Base-by-base conservation (phyloP, 176 grass and related monocot genomes). In the Carex kokanica region DNA sequence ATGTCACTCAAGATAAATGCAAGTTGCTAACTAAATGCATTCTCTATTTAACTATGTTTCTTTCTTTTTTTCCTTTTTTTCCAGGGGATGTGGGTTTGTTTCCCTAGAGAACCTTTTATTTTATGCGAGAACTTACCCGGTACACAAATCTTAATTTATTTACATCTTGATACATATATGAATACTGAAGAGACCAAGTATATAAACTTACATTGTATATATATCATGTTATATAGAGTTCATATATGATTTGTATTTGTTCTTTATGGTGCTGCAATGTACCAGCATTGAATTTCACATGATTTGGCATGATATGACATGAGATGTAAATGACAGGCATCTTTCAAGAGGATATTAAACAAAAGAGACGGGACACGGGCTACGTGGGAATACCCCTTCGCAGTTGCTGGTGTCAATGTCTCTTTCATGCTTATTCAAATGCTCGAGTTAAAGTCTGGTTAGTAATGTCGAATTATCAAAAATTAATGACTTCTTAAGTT, bases 351-450 rank as follows among this genome's bases (percentile, higher is more conserved):
- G 70, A 68, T 98, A 81, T 80, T 98, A 84, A 85, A 91, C 78
- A 98, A 97, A 81, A 85, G 88, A 83, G 89, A 98, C 67, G 95
- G 95, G 59, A 55, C 65, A 65, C 53, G 92, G 67, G 89, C 86
- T 68, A 87, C 77, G 82, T 98, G 92, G 95, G 92, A 98, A 88
- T 98, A 98, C 85, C 92, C 95, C 36, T 98, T 98, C 65, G 95
- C 95, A 1, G 92, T 91, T 31, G 92, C 90, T 15, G 95, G 90
- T 8, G 79, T 98, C 58, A 98, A 98, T 65, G 78, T 98, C 79
- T 98, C 95, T 21, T 94, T 91, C 87, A 91, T 98, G 92, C 83
- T 98, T 82, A 98, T 92, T 86, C 92, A 98, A 58, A 85, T 98
- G 89, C 73, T 94, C 79, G 95, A 98, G 81, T 82, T 98, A 36